Base-by-base conservation (phyloP, 805 yeast species). In the Ogataea minuta region DNA sequence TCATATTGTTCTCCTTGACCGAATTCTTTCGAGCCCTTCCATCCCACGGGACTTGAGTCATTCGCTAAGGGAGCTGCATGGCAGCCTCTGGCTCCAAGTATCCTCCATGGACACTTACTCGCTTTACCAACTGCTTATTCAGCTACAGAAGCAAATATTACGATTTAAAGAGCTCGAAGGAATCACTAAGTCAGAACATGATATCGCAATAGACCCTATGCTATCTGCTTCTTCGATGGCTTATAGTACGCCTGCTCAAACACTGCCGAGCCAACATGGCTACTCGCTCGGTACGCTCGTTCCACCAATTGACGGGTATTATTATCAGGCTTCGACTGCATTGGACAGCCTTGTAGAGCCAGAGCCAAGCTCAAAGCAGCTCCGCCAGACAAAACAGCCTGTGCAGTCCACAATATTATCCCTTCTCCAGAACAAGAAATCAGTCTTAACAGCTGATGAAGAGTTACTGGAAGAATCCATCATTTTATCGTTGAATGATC, bases 401-500 rank as follows among this genome's bases (percentile, higher is more conserved):
- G n/a, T 29, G 23, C 20, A 31, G 7, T 5, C 26, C 6, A 14
- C 30, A 9, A 6, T 27, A 7, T 6, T n/a, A 10, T 9, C 15
- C 5, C 15, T 29, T 21, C 19, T 21, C 20, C 17, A 31, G 23
- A 8, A 25, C 46, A 45, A 8, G 57, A 51, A 10, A 8, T 8
- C 5, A 6, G 8, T 19, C 8, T 8, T 19, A 6, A 19, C 21
- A 19, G 21, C 21, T 19, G 64, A 60, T 28, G 63, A 56, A 14
- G 66, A 60, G 29, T 23, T 63, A 4, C 39, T 57, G 14, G 64
- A 58, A 29, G 45, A 53, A 16, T 50, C 55, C 1, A 43, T 60
- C 41, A 36, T 56, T 20, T 38, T 63, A n/a, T 58, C 66, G 0
- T 41, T 63, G 14, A 38, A 45, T 19, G 68, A 63, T 31, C 68